These are phyloP conservation scores for Rubia tinctorum DNA, from an alignment of 305 asterid genomes.

Conservation along the genomic window DNA sequence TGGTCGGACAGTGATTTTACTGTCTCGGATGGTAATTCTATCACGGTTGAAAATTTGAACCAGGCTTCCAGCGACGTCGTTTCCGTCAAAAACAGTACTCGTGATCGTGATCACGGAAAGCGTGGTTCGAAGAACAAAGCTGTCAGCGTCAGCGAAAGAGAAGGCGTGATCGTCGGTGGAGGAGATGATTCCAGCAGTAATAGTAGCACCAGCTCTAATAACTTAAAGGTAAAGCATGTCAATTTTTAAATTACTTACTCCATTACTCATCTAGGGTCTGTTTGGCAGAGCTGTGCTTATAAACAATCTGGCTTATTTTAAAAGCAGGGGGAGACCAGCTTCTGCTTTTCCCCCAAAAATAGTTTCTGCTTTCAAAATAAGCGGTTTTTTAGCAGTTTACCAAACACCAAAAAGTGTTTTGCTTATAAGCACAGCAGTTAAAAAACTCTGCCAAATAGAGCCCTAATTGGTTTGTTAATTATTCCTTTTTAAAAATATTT, in stretches of 20 bases:
- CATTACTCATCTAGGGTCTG: neutral
- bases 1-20: conserved; percentile 56
- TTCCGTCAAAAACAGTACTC: neutral
- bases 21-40: conserved; percentile 30
- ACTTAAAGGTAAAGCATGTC: conserved; percentile 40
- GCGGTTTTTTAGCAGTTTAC: no score
- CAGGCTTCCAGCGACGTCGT: conserved; percentile 23
- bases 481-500: no score
- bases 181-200: conserved; percentile 32
- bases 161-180: conserved; percentile 35
- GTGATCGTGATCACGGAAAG: neutral
- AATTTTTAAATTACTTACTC: neutral
- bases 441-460: no score
- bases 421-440: no score
- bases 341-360: no score
- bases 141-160: conserved; percentile 27
- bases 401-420: no score
- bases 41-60: neutral
- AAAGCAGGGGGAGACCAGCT: no score
- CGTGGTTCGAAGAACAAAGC: conserved; percentile 13
- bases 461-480: no score
- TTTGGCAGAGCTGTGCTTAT: no score
- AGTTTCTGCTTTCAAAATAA: no score
- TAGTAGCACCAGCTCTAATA: conserved; percentile 34
- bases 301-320: no score